A percentile compares a stretch with the other conserved stretches of the same genome.
These are phyloP conservation scores for Amanita polypyramis DNA, from an alignment of 768 basidiomycete genomes.

Conservation along the genomic window DNA sequence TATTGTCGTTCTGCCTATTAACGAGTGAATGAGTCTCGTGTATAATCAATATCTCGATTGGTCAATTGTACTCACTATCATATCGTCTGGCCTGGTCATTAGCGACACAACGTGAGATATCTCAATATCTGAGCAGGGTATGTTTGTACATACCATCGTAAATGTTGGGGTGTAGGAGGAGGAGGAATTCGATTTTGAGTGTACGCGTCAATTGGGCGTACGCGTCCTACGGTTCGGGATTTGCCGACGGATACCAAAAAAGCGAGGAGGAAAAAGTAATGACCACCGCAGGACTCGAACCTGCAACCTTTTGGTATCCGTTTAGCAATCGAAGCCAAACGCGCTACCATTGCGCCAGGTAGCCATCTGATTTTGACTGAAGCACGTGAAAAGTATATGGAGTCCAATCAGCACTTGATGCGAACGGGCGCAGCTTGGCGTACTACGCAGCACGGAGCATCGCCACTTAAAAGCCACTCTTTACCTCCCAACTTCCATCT, in stretches of 20 bases:
- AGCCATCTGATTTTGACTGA: slow-evolving; percentile 28
- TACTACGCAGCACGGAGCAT: neutral
- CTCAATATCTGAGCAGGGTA: too few species aligned
- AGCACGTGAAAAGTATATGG: neutral
- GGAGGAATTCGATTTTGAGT: neutral
- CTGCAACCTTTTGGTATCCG: slow-evolving; percentile 88
- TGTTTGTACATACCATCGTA: neutral
- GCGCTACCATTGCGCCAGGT: slow-evolving; percentile 93
- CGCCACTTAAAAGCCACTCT: neutral
- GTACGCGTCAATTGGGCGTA: neutral
- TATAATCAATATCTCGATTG: slow-evolving; percentile 12
- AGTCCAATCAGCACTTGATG: neutral
- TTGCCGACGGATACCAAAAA: neutral
- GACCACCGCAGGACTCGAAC: slow-evolving; percentile 95
- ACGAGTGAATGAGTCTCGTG: slow-evolving; percentile 15
- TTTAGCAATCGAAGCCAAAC: slow-evolving; percentile 82
- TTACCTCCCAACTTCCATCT: neutral
- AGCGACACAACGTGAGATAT: too few species aligned
- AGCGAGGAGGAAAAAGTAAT: slow-evolving; percentile 18
- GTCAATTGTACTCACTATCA: slow-evolving; percentile 56
- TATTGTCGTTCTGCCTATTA: slow-evolving; percentile 91
- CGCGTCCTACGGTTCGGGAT: neutral
- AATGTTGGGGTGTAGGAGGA: neutral
- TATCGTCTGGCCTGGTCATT: slow-evolving; percentile 74
- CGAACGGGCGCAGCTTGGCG: too few species aligned